These are phyloP conservation scores for Escovopsis sp. DNA, from an alignment of 2,329 filamentous ascomycete genomes.

Conservation along the genomic window DNA sequence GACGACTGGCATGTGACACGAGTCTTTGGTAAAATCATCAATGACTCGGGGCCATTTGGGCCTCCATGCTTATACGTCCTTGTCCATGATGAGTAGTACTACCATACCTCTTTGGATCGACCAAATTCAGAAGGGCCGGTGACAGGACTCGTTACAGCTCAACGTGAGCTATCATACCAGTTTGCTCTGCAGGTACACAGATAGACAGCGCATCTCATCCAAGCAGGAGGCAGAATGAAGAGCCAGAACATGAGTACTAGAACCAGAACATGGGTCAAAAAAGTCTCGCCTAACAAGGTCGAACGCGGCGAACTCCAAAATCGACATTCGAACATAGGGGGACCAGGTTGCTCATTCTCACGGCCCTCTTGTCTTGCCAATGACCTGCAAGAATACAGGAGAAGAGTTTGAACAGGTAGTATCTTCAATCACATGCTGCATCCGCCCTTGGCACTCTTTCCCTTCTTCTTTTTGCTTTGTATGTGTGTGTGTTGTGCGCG, in stretches of 20 bases:
- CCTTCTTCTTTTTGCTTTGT: not conserved
- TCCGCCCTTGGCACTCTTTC: not conserved
- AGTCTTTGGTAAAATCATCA: too few species aligned
- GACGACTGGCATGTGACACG: too few species aligned
- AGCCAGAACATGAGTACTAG: not conserved
- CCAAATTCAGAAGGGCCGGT: not conserved
- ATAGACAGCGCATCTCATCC: not conserved
- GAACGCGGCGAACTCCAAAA: too few species aligned
- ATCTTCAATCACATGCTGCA: constrained; percentile 3
- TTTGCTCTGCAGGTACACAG: not conserved
- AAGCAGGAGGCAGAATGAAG: not conserved
- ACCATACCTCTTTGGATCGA: too few species aligned
- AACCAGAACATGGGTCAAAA: constrained; percentile 9
- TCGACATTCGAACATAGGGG: too few species aligned
- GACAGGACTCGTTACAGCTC: not conserved
- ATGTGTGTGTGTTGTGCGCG: too few species aligned
- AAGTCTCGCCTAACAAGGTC: not conserved
- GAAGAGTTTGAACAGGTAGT: constrained; percentile 10
- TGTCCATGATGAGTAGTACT: too few species aligned
- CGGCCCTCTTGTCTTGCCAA: constrained; percentile 13
- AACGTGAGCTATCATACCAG: not conserved
- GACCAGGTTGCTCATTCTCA: constrained; percentile 13
- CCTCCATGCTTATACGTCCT: too few species aligned
- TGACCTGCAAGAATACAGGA: constrained; percentile 14
- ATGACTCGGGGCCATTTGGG: too few species aligned